phyloP scores from a whole-genome alignment of 2,329 filamentous ascomycete genomes.

The Septoria petroselini region DNA sequence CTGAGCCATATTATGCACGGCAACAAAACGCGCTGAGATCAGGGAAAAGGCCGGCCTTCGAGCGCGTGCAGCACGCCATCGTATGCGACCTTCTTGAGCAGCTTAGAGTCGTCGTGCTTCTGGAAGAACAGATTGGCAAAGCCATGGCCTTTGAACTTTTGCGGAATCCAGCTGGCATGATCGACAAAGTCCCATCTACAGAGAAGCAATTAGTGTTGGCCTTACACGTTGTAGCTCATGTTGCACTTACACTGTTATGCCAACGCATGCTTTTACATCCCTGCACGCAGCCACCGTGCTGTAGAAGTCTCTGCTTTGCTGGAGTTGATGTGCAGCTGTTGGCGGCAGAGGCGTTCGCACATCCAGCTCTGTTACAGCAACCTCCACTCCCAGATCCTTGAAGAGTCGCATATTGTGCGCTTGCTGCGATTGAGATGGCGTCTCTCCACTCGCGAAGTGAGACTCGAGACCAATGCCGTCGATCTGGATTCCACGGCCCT shows the following conservation, averaged over 20 bases:
- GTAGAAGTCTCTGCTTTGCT: conserved; percentile 51
- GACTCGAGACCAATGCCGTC: conserved; percentile 51
- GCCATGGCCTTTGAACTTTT: conserved; percentile 37
- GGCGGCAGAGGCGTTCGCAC: conserved; percentile 45
- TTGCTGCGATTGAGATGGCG: conserved; percentile 31
- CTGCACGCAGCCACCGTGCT: conserved; percentile 37
- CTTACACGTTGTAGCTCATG: not conserved
- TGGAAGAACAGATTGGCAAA: conserved; percentile 45
- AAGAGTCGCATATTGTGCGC: conserved; percentile 50
- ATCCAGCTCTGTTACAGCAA: conserved; percentile 64
- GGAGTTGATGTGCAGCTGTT: conserved; percentile 27
- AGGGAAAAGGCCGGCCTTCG: not conserved
- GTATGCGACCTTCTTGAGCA: conserved; percentile 49
- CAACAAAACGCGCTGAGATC: conserved; percentile 3
- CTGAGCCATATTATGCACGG: conserved; percentile 9
- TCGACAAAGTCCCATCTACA: conserved; percentile 49
- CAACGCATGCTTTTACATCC: conserved; percentile 39
- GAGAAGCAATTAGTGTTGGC: not conserved
- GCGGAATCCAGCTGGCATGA: conserved; percentile 42
- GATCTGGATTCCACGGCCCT: conserved; percentile 34
- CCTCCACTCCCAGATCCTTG: conserved; percentile 53
- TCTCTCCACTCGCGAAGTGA: conserved; percentile 45
- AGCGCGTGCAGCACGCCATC: conserved; percentile 13
- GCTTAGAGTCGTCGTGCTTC: conserved; percentile 22
- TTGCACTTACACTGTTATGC: conserved; percentile 41